Percentiles rank a stretch among this genome's conserved stretches.
Evolutionary conservation across 495 filamentous ascomycete species (phyloP).

Genomic region (Hypoxylon crocopeplum): DNA sequence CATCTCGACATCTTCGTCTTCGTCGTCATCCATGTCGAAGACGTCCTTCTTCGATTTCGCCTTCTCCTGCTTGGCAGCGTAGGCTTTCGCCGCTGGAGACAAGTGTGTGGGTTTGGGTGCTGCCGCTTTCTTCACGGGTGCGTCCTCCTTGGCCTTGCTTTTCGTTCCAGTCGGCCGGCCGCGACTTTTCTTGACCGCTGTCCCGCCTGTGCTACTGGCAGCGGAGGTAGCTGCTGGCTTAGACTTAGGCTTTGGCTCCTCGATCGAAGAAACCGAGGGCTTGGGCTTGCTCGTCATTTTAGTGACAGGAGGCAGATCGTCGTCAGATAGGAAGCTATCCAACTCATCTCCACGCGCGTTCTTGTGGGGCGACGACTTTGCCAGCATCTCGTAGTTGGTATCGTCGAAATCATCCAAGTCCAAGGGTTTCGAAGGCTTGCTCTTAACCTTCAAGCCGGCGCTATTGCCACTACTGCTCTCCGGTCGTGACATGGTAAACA

Average conservation of each 20-base stretch:
- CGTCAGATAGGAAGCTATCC: constrained; percentile 69
- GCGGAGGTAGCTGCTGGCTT: constrained; percentile 44
- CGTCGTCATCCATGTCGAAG: constrained; percentile 54
- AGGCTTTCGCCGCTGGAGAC: constrained; percentile 82
- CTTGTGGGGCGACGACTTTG: constrained; percentile 62
- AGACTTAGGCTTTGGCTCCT: constrained; percentile 48
- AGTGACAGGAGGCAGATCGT: constrained; percentile 50
- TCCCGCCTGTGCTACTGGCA: constrained; percentile 26
- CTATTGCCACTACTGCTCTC: constrained; percentile 64
- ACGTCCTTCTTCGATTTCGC: constrained; percentile 59
- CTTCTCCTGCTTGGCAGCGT: constrained; percentile 70
- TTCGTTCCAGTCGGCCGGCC: constrained; percentile 59
- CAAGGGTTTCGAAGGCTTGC: constrained; percentile 58
- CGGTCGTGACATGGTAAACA: constrained; percentile 78
- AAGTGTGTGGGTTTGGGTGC: constrained; percentile 51
- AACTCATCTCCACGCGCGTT: constrained; percentile 63
- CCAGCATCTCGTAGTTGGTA: constrained; percentile 86
- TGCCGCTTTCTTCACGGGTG: constrained; percentile 44
- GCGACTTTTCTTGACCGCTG: constrained; percentile 56
- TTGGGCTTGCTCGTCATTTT: constrained; percentile 51
- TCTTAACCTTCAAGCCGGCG: constrained; percentile 55
- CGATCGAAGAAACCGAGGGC: constrained; percentile 39
- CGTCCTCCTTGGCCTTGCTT: constrained; percentile 47
- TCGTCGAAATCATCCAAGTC: constrained; percentile 71
- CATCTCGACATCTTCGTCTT: constrained; percentile 45